Percentiles rank a stretch among this genome's conserved stretches.
Conservation (phyloP, 1,139 yeast species). For the Geotrichum aggregatum region DNA sequence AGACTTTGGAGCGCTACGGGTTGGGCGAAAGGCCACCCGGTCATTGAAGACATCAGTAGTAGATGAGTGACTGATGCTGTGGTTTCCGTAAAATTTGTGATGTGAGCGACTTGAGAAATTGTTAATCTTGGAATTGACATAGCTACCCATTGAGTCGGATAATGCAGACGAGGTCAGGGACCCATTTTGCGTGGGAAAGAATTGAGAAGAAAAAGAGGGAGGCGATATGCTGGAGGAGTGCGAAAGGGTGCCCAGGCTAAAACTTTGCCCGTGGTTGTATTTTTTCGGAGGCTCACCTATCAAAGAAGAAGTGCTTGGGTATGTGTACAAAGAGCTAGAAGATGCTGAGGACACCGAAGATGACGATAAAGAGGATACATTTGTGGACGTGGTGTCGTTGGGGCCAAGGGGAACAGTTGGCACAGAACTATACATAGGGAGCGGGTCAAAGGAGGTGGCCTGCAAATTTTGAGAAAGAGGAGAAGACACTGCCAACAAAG, state of each 20-base stretch:
- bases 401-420: not conserved
- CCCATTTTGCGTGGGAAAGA: constrained; percentile 4
- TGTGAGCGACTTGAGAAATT: not conserved
- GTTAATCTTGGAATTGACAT: not conserved
- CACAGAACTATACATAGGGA: constrained; percentile 1
- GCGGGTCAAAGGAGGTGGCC: no score
- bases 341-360: not conserved
- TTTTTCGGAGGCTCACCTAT: not conserved
- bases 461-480: not conserved
- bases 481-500: no score
- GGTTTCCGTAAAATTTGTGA: constrained; percentile 4
- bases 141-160: not conserved
- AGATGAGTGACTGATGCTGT: not conserved
- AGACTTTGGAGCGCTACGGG: constrained; percentile 46
- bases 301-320: not conserved
- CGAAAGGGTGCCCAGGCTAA: not conserved
- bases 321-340: not conserved
- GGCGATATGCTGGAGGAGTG: not conserved
- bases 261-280: not conserved
- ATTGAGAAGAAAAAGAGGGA: constrained; percentile 4
- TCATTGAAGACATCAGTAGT: not conserved
- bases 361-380: constrained; percentile 3
- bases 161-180: not conserved
- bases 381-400: constrained; percentile 2
- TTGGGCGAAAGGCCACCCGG: constrained; percentile 42